phyloP scores from a whole-genome alignment of 768 basidiomycete genomes.

The Boletus sp. region DNA sequence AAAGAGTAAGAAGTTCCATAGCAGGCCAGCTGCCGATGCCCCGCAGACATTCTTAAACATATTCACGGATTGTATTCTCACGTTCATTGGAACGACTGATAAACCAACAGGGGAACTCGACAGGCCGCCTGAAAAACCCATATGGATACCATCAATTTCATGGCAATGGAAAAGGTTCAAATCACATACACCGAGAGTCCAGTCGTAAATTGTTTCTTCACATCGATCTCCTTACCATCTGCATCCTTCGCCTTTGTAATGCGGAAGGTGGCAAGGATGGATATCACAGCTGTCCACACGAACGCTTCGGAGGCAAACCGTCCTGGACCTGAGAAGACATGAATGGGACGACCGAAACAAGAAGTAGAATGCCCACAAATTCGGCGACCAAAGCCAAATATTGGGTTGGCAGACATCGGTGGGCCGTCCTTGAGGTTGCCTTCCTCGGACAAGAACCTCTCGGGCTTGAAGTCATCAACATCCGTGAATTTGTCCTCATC shows the following conservation, averaged over 20 bases:
- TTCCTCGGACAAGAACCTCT: constrained; percentile 18
- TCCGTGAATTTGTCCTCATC: constrained; percentile 19
- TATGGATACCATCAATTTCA: neutral
- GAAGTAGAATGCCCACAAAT: constrained; percentile 24
- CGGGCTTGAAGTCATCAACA: constrained; percentile 25
- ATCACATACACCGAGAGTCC: constrained; percentile 20
- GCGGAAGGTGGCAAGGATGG: constrained; percentile 21
- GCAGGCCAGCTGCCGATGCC: neutral
- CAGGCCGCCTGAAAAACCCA: constrained; percentile 16
- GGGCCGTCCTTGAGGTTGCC: constrained; percentile 12
- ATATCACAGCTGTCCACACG: constrained; percentile 21
- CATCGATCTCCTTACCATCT: constrained; percentile 18
- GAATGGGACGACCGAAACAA: no score
- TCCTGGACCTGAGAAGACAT: constrained; percentile 13
- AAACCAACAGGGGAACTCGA: constrained; percentile 23
- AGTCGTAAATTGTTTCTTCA: constrained; percentile 22
- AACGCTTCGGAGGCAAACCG: constrained; percentile 22
- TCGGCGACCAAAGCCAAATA: constrained; percentile 26
- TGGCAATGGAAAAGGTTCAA: neutral
- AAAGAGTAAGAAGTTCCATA: neutral
- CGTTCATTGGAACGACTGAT: constrained; percentile 15
- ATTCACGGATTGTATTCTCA: neutral
- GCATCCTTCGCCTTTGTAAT: constrained; percentile 23
- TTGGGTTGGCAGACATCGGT: constrained; percentile 15
- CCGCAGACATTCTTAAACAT: neutral